phyloP scores from a whole-genome alignment of 2,329 filamentous ascomycete genomes.

The Aspergillus bombycis region DNA sequence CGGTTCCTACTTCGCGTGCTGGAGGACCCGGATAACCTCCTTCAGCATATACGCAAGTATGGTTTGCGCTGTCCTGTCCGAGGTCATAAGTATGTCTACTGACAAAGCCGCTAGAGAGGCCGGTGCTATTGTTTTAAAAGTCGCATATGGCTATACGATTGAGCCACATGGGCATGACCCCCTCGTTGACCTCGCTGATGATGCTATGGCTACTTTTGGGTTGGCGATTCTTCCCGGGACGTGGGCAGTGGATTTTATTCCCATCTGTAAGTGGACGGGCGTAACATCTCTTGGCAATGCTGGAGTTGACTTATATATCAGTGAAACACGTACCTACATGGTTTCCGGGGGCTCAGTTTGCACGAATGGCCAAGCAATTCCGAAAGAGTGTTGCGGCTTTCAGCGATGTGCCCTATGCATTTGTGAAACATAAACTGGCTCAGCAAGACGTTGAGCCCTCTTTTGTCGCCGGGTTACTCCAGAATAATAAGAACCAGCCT shows the following conservation, averaged over 20 bases:
- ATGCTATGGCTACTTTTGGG: conserved; percentile 45
- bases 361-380: conserved; percentile 42
- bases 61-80: background rate
- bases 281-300: background rate
- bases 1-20: conserved; percentile 50
- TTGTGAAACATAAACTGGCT: conserved; percentile 46
- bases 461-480: conserved; percentile 45
- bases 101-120: conserved; percentile 27
- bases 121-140: conserved; percentile 45
- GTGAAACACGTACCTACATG: conserved; percentile 45
- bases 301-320: conserved; percentile 7
- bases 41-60: conserved; percentile 45
- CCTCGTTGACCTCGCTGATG: conserved; percentile 47
- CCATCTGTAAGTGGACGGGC: conserved; percentile 23
- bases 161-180: conserved; percentile 28
- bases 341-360: conserved; percentile 51
- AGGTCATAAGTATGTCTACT: background rate
- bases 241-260: conserved; percentile 52
- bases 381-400: conserved; percentile 30
- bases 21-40: conserved; percentile 41
- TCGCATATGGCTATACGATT: conserved; percentile 40
- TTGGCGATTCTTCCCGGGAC: conserved; percentile 44
- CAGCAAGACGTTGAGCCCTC: conserved; percentile 37
- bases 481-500: conserved; percentile 25
- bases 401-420: conserved; percentile 46